Conservation (phyloP, 2,329 filamentous ascomycete genomes). For the Pseudogymnoascus sp. region DNA sequence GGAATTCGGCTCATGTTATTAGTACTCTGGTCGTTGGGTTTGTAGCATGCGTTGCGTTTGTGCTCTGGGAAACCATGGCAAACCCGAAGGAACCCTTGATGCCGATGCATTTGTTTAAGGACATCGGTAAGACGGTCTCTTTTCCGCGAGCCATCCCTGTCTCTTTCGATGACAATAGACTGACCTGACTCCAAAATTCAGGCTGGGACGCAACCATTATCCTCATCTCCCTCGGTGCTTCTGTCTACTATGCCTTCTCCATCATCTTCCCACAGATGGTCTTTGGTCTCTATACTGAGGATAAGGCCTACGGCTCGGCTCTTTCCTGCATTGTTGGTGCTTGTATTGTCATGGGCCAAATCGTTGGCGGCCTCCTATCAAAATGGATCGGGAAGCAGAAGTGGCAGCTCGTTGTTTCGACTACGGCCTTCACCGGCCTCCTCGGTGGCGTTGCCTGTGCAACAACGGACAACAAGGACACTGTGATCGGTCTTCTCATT, state of each 20-base stretch:
- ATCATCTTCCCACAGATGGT: constrained; percentile 34
- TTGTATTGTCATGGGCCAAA: constrained; percentile 12
- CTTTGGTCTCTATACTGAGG: constrained; percentile 4
- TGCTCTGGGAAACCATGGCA: constrained; percentile 24
- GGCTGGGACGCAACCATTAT: constrained; percentile 29
- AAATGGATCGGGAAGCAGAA: constrained; percentile 33
- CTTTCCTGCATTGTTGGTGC: constrained; percentile 13
- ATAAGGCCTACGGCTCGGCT: constrained; percentile 12
- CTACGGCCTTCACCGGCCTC: constrained; percentile 28
- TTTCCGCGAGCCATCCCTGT: not conserved
- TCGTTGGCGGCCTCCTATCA: constrained; percentile 28
- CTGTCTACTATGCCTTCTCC: constrained; percentile 33
- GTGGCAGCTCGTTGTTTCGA: constrained; percentile 29
- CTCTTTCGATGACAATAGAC: not conserved
- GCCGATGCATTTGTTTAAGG: constrained; percentile 32
- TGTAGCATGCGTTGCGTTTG: constrained; percentile 22
- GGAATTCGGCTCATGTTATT: constrained; percentile 29
- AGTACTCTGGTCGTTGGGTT: constrained; percentile 26
- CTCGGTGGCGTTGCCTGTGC: constrained; percentile 26
- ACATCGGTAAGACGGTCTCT: constrained; percentile 14
- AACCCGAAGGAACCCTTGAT: constrained; percentile 32
- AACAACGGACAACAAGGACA: constrained; percentile 21
- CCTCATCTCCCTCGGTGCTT: constrained; percentile 31
- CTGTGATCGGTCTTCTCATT: constrained; percentile 29
- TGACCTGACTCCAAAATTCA: constrained; percentile 1